Evolutionary conservation across 306 rosid genomes (phyloP).

Genomic region (Vigna mungo): DNA sequence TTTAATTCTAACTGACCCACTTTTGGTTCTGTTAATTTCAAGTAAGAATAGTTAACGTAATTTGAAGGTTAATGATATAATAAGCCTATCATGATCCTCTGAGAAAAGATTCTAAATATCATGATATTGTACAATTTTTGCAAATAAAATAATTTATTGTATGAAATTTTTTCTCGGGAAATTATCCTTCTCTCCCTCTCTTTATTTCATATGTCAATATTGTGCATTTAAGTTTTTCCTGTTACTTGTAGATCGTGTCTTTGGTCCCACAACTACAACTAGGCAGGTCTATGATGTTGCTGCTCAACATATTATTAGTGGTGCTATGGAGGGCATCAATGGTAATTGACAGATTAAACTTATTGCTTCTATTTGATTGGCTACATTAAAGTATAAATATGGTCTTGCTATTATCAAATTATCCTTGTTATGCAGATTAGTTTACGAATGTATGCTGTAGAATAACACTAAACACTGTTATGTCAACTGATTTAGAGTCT

Average conservation of each 20-base stretch:
- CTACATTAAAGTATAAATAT: background rate
- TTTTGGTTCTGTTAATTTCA: slow-evolving; percentile 9
- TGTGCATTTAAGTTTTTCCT: background rate
- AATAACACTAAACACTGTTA: slow-evolving; percentile 31
- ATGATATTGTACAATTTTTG: slow-evolving; percentile 2
- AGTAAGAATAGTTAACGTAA: background rate
- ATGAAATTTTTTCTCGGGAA: background rate
- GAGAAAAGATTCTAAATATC: background rate
- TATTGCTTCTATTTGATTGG: background rate
- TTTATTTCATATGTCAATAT: background rate
- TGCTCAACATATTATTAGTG: slow-evolving; percentile 27
- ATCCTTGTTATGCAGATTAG: slow-evolving; percentile 24
- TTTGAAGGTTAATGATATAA: background rate
- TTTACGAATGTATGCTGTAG: slow-evolving; percentile 12
- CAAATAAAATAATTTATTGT: background rate
- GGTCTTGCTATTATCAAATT: background rate
- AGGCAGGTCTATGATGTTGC: slow-evolving; percentile 29
- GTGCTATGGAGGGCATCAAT: slow-evolving; percentile 26
- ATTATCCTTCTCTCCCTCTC: background rate
- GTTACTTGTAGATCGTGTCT: slow-evolving; percentile 10
- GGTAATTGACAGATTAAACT: slow-evolving; percentile 19
- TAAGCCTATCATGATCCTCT: background rate
- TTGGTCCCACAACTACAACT: slow-evolving; percentile 32
- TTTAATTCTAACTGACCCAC: background rate
- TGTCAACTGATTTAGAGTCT: slow-evolving; percentile 28